Evolutionary conservation across 805 yeast genomes (phyloP).

Genomic region (Yamadazyma paraphyllophila): DNA sequence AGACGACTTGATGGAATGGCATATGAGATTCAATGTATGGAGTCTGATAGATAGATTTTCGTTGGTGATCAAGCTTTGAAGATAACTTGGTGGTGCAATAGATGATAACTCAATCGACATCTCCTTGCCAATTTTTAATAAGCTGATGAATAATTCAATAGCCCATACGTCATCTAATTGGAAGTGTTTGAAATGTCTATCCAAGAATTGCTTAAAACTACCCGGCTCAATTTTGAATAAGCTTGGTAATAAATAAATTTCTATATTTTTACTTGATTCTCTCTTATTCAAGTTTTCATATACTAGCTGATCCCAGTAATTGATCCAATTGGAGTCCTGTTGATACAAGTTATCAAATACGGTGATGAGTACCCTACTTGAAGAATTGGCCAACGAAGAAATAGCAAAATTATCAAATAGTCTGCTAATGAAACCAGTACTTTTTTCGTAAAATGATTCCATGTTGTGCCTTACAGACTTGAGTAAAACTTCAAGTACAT

Average conservation of each 20-base stretch:
- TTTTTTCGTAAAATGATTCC: neutral
- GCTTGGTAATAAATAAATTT: slow-evolving; percentile 59
- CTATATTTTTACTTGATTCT: slow-evolving; percentile 45
- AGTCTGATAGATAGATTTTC: slow-evolving; percentile 7
- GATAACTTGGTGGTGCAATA: slow-evolving; percentile 43
- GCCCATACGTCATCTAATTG: slow-evolving; percentile 13
- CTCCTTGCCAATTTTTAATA: slow-evolving; percentile 64
- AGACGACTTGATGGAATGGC: slow-evolving; percentile 29
- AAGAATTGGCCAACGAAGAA: slow-evolving; percentile 63
- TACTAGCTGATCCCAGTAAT: slow-evolving; percentile 48
- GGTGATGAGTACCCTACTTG: slow-evolving; percentile 55
- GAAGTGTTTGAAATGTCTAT: slow-evolving; percentile 5
- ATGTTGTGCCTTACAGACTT: neutral
- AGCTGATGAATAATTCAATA: slow-evolving; percentile 46
- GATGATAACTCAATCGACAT: slow-evolving; percentile 25
- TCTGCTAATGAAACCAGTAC: slow-evolving; percentile 17
- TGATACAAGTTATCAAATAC: slow-evolving; percentile 25
- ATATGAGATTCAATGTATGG: slow-evolving; percentile 4
- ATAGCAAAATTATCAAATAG: slow-evolving; percentile 53
- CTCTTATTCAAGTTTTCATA: slow-evolving; percentile 30
- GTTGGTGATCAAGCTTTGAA: neutral
- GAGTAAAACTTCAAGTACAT: slow-evolving; percentile 7
- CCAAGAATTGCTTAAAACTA: slow-evolving; percentile 41
- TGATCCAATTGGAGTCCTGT: slow-evolving; percentile 45
- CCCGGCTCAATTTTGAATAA: slow-evolving; percentile 53